Evolutionary conservation across 345 rosid genomes (phyloP).

Genomic region (Eutrema japonicum): DNA sequence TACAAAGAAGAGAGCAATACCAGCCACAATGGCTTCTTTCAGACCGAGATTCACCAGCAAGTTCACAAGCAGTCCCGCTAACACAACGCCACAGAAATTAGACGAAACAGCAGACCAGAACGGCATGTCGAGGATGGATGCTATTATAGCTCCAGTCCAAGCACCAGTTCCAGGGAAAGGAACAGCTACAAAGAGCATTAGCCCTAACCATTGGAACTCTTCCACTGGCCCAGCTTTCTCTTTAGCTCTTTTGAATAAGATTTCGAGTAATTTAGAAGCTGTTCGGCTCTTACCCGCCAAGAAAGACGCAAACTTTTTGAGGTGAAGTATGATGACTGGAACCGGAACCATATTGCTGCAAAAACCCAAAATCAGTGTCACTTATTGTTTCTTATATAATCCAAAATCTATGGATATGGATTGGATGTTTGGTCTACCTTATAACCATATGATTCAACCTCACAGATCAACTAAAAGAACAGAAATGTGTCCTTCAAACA

Average conservation of each 20-base stretch:
- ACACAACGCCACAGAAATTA: slow-evolving; percentile 77
- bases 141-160: slow-evolving; percentile 93
- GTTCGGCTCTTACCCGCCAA: slow-evolving; percentile 64
- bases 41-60: slow-evolving; percentile 85
- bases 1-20: slow-evolving; percentile 65
- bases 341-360: slow-evolving; percentile 96
- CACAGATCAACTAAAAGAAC: neutral
- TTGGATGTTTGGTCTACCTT: neutral
- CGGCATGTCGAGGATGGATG: slow-evolving; percentile 88
- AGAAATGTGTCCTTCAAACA: neutral
- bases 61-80: slow-evolving; percentile 84
- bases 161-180: slow-evolving; percentile 98
- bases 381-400: slow-evolving; percentile 10
- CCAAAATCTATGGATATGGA: neutral
- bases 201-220: slow-evolving; percentile 91
- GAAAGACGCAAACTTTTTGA: slow-evolving; percentile 69
- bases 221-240: slow-evolving; percentile 88
- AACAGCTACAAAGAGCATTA: slow-evolving; percentile 96
- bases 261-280: slow-evolving; percentile 61
- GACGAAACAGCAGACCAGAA: slow-evolving; percentile 82
- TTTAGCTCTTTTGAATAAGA: slow-evolving; percentile 69
- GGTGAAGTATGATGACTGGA: slow-evolving; percentile 79
- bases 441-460: neutral
- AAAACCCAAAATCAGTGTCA: slow-evolving; percentile 13
- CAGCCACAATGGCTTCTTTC: slow-evolving; percentile 70